phyloP scores from a whole-genome alignment of 768 basidiomycete genomes.

The Rhodotorula taiwanensis region DNA sequence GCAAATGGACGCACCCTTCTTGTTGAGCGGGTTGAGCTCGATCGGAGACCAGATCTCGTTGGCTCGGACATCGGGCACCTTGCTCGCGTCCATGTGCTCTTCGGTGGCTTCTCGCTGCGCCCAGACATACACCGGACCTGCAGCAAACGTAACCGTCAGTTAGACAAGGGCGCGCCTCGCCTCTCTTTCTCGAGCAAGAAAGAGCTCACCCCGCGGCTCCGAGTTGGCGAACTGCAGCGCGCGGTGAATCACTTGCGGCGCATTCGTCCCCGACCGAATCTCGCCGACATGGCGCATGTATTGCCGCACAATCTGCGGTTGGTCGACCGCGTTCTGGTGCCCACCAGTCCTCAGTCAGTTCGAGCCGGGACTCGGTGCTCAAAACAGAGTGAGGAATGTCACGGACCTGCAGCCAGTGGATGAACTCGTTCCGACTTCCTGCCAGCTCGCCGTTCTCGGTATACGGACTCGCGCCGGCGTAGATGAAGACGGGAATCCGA shows the following conservation, averaged over 20 bases:
- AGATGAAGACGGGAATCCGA: slow-evolving; percentile 60
- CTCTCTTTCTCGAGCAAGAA: not conserved
- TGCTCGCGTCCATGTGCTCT: slow-evolving; percentile 52
- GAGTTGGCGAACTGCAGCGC: slow-evolving; percentile 65
- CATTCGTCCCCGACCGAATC: slow-evolving; percentile 54
- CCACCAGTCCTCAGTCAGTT: not conserved
- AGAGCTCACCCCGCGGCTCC: slow-evolving; percentile 50
- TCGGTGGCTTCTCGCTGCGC: slow-evolving; percentile 66
- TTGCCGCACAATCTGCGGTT: slow-evolving; percentile 60
- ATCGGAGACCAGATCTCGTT: slow-evolving; percentile 54
- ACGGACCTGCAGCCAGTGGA: slow-evolving; percentile 64
- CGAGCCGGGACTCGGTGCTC: not conserved
- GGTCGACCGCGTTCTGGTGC: slow-evolving; percentile 60
- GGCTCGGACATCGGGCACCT: slow-evolving; percentile 43
- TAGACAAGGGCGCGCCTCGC: no score
- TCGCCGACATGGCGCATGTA: slow-evolving; percentile 66
- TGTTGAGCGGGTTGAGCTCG: slow-evolving; percentile 52
- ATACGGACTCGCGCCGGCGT: slow-evolving; percentile 64
- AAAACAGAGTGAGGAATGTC: not conserved
- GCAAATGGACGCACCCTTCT: slow-evolving; percentile 7
- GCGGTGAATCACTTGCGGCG: slow-evolving; percentile 53
- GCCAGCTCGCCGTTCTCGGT: slow-evolving; percentile 55
- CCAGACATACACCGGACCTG: slow-evolving; percentile 67
- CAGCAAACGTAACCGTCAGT: not conserved
- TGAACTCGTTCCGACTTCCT: slow-evolving; percentile 65